A percentile compares a stretch with the other conserved stretches of the same genome.
These are phyloP conservation scores for Leptosphaerulina australis DNA, from an alignment of 2,329 filamentous ascomycete genomes.

Conservation along the genomic window DNA sequence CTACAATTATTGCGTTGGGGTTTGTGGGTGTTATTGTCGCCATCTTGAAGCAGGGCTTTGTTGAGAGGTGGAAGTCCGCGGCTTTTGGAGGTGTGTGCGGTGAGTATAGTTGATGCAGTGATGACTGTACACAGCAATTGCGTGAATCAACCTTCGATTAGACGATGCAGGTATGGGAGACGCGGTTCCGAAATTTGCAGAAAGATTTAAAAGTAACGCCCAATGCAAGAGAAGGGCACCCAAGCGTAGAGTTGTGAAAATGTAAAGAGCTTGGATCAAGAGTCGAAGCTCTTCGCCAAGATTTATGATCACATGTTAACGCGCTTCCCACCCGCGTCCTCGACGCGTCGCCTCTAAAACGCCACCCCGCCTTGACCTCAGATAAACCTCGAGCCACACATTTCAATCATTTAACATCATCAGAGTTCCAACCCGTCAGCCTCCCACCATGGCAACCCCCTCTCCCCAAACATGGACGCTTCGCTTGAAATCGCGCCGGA, in stretches of 20 bases:
- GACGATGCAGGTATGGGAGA: neutral
- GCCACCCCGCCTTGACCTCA: neutral
- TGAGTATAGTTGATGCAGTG: neutral
- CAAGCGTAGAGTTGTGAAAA: neutral
- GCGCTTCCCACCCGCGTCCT: constrained; percentile 19
- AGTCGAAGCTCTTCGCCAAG: constrained; percentile 28
- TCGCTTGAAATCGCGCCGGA: constrained; percentile 55
- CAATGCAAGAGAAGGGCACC: neutral
- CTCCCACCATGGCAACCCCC: constrained; percentile 28
- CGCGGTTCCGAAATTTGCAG: neutral
- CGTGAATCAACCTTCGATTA: neutral
- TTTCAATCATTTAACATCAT: too few species aligned
- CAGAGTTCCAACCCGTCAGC: too few species aligned
- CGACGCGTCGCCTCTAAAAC: constrained; percentile 2
- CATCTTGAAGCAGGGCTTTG: constrained; percentile 15
- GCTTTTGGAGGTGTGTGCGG: neutral
- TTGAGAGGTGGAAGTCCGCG: neutral
- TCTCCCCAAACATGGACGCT: constrained; percentile 49
- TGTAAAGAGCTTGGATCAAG: constrained; percentile 10
- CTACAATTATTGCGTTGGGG: constrained; percentile 1
- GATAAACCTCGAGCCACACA: neutral
- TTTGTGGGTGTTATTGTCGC: constrained; percentile 17
- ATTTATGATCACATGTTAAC: constrained; percentile 14
- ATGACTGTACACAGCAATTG: neutral
- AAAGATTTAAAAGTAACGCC: neutral